Base-by-base conservation (phyloP, 345 rosid species). In the Eucalyptus caleyi region DNA sequence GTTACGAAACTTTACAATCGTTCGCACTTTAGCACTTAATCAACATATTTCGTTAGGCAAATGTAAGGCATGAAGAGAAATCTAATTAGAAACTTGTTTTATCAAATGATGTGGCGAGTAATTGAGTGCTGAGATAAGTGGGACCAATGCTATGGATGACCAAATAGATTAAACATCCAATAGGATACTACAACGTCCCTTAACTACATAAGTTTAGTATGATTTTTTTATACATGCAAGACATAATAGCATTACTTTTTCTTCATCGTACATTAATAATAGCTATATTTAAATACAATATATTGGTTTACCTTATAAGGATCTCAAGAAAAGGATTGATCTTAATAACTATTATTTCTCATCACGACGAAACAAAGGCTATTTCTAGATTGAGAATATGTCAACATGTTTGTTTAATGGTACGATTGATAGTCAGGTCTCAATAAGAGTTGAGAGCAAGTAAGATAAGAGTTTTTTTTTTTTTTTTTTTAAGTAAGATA, bases 361-460 rank as follows among this genome's bases (percentile, higher is more conserved):
- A 3, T 65, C 23, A 2, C 0, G 11, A 15, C 9, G 5, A 2
- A 65, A n/a, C 40, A n/a, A n/a, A n/a, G 1, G 40, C 23, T 16
- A 65, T 65, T n/a, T 65, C 11, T 15, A 65, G 40, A 37, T 65
- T n/a, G 37, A n/a, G 77, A 65, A n/a, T 65, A 15, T 4, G 21
- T n/a, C 40, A 30, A n/a, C 9, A 15, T 11, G 77, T 14, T 65
- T n/a, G 37, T 65, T n/a, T n/a, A 65, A n/a, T 15, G 9, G 40
- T 65, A 16, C 21, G 3, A n/a, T n/a, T n/a, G 77, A 65, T 65
- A 15, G 40, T 65, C 0, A 65, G 77, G 21, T 16, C 34, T 65
- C 40, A n/a, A 65, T n/a, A 65, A n/a, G 77, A 4, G 37, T 65
- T 14, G 11, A 15, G 77, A 8, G 21, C 77, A 7, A n/a, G 5